Percentiles rank a stretch among this genome's conserved stretches.
Evolutionary conservation across 106 monocot genomes (phyloP).

Genomic region (Platanthera guangdongensis): DNA sequence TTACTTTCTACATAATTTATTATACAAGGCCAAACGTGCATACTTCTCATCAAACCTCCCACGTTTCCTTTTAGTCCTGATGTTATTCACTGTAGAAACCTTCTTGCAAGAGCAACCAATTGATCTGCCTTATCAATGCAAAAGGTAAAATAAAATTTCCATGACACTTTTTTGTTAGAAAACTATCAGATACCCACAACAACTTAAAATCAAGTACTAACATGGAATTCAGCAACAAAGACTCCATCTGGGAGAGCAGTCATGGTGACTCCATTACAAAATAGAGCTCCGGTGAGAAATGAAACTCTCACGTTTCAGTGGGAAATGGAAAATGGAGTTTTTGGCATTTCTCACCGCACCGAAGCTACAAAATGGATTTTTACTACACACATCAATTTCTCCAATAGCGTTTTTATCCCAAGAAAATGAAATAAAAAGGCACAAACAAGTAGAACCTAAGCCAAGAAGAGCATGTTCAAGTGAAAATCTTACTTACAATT

Average conservation of each 20-base stretch:
- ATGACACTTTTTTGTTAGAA: too few species aligned
- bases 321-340: too few species aligned
- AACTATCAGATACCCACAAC: neutral
- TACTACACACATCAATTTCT: too few species aligned
- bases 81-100: neutral
- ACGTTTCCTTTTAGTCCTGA: slow-evolving; percentile 13
- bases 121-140: slow-evolving; percentile 11
- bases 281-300: too few species aligned
- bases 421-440: neutral
- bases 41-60: slow-evolving; percentile 13
- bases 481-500: slow-evolving; percentile 4
- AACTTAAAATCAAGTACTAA: neutral
- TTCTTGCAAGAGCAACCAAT: slow-evolving; percentile 3
- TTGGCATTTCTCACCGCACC: too few species aligned
- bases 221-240: neutral
- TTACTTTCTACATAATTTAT: neutral
- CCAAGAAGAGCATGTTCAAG: neutral
- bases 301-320: too few species aligned
- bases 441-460: neutral
- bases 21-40: neutral
- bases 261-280: too few species aligned
- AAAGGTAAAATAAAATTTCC: neutral
- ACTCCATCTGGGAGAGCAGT: too few species aligned
- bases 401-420: too few species aligned
- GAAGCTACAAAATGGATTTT: too few species aligned